Conservation (phyloP, 192 early-diverging fungal species). For the Lobosporangium transversale region DNA sequence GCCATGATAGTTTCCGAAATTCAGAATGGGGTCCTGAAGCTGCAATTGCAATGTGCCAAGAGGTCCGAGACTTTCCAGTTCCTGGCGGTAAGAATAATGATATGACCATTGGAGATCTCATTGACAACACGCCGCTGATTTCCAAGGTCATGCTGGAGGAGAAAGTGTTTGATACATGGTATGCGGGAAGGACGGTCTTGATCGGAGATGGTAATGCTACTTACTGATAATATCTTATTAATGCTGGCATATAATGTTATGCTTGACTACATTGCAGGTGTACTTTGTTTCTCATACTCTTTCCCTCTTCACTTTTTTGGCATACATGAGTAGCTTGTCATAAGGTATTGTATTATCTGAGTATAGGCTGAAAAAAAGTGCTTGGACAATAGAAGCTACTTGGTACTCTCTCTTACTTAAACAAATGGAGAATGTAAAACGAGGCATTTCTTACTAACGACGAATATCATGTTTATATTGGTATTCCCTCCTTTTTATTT, state of each 20-base stretch:
- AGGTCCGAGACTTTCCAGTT: slow-evolving; percentile 13
- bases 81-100: neutral
- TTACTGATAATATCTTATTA: too few relatives aligned
- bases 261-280: too few relatives aligned
- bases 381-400: too few relatives aligned
- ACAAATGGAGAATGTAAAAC: too few relatives aligned
- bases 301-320: neutral
- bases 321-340: neutral
- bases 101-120: slow-evolving; percentile 6
- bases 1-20: neutral
- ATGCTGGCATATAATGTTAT: neutral
- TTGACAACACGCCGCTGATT: slow-evolving; percentile 15
- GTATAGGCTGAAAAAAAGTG: too few relatives aligned
- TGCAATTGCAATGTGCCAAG: slow-evolving; percentile 11
- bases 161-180: slow-evolving; percentile 41
- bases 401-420: too few relatives aligned
- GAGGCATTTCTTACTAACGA: too few relatives aligned
- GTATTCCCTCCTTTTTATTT: too few relatives aligned
- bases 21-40: slow-evolving; percentile 13
- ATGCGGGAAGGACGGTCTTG: slow-evolving; percentile 15
- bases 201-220: slow-evolving; percentile 38
- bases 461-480: too few relatives aligned
- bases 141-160: slow-evolving; percentile 37
- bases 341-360: slow-evolving; percentile 1
- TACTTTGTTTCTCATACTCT: neutral